phyloP scores from a whole-genome alignment of 192 early-diverging fungal species.

The Backusella mclennaniae region DNA sequence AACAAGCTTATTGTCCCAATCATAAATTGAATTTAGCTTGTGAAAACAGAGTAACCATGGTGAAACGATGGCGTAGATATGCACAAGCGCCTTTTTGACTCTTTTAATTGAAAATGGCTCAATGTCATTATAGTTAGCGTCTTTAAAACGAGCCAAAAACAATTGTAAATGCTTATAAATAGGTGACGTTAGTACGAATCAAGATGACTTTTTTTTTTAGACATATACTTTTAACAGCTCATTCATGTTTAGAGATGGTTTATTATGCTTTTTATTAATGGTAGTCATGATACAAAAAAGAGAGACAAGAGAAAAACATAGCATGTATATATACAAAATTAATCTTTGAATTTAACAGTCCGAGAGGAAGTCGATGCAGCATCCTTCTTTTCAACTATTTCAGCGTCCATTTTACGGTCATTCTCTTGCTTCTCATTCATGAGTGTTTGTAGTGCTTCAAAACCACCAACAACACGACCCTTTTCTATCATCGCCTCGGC shows the following conservation, averaged over 20 bases:
- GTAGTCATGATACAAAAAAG: background rate
- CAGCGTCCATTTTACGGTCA: background rate
- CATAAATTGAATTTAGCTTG: constrained; percentile 7
- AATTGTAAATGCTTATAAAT: background rate
- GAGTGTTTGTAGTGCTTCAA: background rate
- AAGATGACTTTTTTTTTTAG: background rate
- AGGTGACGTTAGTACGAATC: background rate
- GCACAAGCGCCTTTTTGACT: constrained; percentile 4
- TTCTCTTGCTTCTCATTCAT: background rate
- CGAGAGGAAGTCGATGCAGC: background rate
- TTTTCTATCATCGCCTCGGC: background rate
- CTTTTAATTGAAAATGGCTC: constrained; percentile 20
- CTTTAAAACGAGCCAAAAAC: background rate
- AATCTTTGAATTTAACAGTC: background rate
- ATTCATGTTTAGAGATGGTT: background rate
- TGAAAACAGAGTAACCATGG: background rate
- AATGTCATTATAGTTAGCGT: background rate
- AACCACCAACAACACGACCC: background rate
- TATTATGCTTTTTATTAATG: background rate
- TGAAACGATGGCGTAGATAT: background rate
- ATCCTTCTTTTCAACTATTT: background rate
- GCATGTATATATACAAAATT: background rate
- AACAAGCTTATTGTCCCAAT: constrained; percentile 26
- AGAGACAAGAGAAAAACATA: background rate
- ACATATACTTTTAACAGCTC: background rate